Conservation (phyloP, 2,329 filamentous ascomycete species). For the Apiospora marii region DNA sequence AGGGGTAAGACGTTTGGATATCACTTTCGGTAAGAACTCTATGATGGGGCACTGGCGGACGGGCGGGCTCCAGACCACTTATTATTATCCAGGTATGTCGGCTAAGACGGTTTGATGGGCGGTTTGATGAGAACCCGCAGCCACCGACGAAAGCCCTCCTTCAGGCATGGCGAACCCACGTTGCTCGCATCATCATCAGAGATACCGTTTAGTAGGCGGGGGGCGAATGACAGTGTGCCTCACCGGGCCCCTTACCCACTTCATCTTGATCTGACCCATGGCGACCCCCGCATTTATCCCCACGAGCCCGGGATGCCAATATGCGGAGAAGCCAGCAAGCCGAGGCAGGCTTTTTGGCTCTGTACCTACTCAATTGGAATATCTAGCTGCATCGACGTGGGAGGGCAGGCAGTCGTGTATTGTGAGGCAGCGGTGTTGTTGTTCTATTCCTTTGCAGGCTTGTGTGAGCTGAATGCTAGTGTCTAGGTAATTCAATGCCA, state of each 20-base stretch:
- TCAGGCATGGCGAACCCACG: neutral
- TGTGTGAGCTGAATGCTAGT: neutral
- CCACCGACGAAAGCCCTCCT: neutral
- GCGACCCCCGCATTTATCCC: neutral
- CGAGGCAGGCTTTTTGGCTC: neutral
- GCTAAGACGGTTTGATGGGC: neutral
- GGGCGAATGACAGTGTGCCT: neutral
- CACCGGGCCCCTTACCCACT: neutral
- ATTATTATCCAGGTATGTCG: neutral
- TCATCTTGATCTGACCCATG: slow-evolving; percentile 9
- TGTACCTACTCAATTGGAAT: neutral
- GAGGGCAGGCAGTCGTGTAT: neutral
- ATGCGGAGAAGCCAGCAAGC: slow-evolving; percentile 18
- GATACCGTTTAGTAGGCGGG: neutral
- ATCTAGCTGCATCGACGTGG: neutral
- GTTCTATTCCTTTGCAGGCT: neutral
- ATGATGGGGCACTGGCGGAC: neutral
- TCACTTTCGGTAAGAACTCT: slow-evolving; percentile 8
- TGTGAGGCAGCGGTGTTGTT: slow-evolving; percentile 3
- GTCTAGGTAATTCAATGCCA: neutral
- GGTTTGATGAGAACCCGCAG: neutral
- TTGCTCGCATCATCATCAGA: neutral
- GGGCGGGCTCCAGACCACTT: neutral
- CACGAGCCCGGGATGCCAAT: neutral
- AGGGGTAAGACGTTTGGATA: slow-evolving; percentile 2